phyloP scores from a whole-genome alignment of 345 rosid species.

The Hibiscus syriacus region DNA sequence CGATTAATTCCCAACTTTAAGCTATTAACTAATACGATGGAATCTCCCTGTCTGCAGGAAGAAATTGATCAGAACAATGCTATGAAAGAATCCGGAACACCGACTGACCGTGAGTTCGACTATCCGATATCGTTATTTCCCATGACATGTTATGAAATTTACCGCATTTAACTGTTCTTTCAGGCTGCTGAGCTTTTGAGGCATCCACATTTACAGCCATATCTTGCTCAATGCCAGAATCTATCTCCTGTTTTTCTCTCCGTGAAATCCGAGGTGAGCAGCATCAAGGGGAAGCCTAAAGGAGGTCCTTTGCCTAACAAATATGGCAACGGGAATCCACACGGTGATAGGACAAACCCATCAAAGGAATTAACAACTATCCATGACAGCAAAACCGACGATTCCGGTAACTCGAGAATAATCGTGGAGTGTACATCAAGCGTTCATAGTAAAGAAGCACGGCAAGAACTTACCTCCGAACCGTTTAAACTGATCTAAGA shows the following conservation, averaged over 20 bases:
- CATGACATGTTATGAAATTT: background rate
- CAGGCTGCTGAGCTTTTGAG: constrained; percentile 47
- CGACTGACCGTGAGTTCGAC: constrained; percentile 38
- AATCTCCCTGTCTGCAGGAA: constrained; percentile 28
- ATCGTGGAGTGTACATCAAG: background rate
- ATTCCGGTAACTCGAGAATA: background rate
- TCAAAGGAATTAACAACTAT: constrained; percentile 11
- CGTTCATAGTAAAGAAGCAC: constrained; percentile 11
- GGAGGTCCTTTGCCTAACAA: constrained; percentile 12
- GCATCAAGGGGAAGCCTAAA: constrained; percentile 26
- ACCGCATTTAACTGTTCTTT: background rate
- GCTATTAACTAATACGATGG: background rate
- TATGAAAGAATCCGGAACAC: constrained; percentile 43
- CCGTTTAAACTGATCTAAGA: constrained; percentile 1
- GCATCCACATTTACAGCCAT: constrained; percentile 35
- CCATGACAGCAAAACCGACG: background rate
- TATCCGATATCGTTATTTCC: background rate
- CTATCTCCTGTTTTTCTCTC: constrained; percentile 38
- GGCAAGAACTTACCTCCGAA: constrained; percentile 5
- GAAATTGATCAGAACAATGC: constrained; percentile 43
- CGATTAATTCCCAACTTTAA: background rate
- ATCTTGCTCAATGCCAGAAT: constrained; percentile 37
- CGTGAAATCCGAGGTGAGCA: constrained; percentile 28
- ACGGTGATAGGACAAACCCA: constrained; percentile 15
- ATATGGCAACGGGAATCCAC: constrained; percentile 4